phyloP scores from a whole-genome alignment of 2,329 filamentous ascomycete genomes.

The Leptosphaerulina australis region DNA sequence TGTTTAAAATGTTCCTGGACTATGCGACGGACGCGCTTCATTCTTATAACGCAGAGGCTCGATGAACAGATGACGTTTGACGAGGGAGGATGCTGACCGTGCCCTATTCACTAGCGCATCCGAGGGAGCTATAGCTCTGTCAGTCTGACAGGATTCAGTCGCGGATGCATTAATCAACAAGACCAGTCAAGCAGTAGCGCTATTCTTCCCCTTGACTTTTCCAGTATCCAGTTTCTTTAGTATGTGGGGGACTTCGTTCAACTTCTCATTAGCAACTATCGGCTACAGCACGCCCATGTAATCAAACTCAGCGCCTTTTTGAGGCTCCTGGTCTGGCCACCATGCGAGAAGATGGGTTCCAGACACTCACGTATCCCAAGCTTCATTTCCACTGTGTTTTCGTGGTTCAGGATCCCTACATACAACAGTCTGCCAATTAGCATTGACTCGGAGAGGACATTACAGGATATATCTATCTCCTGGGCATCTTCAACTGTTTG shows the following conservation, averaged over 20 bases:
- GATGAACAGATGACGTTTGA: neutral
- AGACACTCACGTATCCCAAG: constrained; percentile 28
- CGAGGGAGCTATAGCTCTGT: neutral
- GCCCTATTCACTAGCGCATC: neutral
- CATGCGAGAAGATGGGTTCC: constrained; percentile 30
- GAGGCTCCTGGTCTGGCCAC: constrained; percentile 27
- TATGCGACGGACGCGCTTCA: neutral
- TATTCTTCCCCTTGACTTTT: constrained; percentile 23
- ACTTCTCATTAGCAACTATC: constrained; percentile 25
- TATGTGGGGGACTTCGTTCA: constrained; percentile 24
- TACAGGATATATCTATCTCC: constrained; percentile 20
- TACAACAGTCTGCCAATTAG: constrained; percentile 28
- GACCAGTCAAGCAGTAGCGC: constrained; percentile 21
- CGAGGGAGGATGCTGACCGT: neutral
- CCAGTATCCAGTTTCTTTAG: constrained; percentile 26
- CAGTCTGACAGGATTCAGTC: no score
- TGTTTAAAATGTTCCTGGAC: neutral
- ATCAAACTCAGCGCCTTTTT: constrained; percentile 26
- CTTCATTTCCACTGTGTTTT: constrained; percentile 35
- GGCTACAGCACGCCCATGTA: constrained; percentile 25
- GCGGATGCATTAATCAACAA: no score
- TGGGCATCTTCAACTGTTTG: constrained; percentile 32
- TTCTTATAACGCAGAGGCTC: neutral
- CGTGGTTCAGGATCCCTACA: constrained; percentile 31
- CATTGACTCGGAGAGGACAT: neutral